Conservation (phyloP, 2,329 filamentous ascomycete species). For the Fusarium tjaetaba region DNA sequence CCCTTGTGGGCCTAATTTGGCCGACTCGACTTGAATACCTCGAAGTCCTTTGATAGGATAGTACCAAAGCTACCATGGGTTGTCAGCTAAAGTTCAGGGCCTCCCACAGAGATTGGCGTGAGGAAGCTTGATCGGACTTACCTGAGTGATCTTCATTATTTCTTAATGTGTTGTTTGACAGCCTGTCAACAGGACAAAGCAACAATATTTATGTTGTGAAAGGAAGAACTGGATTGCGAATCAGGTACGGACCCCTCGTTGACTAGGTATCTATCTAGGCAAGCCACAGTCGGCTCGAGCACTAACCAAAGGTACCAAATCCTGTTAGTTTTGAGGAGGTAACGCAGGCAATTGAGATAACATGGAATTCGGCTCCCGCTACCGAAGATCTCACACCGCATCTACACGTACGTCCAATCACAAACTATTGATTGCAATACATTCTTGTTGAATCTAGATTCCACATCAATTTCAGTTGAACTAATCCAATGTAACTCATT, state of each 20-base stretch:
- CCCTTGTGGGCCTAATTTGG: conserved; percentile 69
- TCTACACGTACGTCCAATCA: conserved; percentile 1
- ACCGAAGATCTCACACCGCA: not conserved
- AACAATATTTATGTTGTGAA: conserved; percentile 14
- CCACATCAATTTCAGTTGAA: not conserved
- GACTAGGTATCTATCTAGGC: not conserved
- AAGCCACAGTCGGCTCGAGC: conserved; percentile 15
- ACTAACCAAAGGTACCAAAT: not conserved
- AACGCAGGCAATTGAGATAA: conserved; percentile 4
- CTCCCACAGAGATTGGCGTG: not conserved
- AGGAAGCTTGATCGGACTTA: conserved; percentile 14
- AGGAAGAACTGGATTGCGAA: conserved; percentile 22
- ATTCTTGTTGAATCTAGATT: not conserved
- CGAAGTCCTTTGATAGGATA: conserved; percentile 81
- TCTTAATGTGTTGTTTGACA: not conserved
- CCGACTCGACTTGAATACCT: conserved; percentile 63
- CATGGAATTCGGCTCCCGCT: conserved; percentile 2
- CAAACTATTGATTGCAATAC: not conserved
- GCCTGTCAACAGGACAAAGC: conserved; percentile 1
- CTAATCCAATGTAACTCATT: not conserved
- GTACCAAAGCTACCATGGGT: conserved; percentile 62
- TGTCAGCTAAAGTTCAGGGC: conserved; percentile 3
- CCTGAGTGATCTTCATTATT: conserved; percentile 48
- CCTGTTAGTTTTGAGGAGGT: not conserved
- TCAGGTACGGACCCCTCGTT: conserved; percentile 24